Conservation (phyloP, 2,329 filamentous ascomycete species). For the Colletotrichum eleusines region DNA sequence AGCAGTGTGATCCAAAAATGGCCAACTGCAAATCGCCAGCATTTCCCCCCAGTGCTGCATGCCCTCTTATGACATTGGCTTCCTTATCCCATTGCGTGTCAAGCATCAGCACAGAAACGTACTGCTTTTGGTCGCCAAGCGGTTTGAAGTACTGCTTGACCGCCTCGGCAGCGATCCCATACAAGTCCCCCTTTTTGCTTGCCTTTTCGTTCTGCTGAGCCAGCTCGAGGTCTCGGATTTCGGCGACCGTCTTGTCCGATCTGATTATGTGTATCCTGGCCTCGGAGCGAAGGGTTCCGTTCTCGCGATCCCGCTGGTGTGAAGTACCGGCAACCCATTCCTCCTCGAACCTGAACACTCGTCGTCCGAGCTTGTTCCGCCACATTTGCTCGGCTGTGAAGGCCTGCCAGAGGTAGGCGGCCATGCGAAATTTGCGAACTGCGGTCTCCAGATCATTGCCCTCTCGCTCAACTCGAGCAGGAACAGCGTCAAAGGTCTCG, state of each 20-base stretch:
- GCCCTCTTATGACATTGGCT: conserved; percentile 78
- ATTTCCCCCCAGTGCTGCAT: conserved; percentile 85
- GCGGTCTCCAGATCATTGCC: conserved; percentile 86
- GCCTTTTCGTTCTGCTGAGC: conserved; percentile 82
- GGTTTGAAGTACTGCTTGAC: conserved; percentile 83
- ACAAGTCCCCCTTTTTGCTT: conserved; percentile 79
- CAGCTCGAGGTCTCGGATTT: conserved; percentile 81
- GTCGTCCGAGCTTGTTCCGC: conserved; percentile 85
- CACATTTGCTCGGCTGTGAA: conserved; percentile 98
- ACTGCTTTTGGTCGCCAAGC: conserved; percentile 82
- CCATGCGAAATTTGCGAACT: conserved; percentile 91
- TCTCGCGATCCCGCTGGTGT: conserved; percentile 78
- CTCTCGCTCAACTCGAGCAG: conserved; percentile 80
- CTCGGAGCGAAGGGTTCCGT: conserved; percentile 85
- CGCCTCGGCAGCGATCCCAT: conserved; percentile 80
- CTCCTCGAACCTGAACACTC: conserved; percentile 92
- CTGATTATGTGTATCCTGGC: conserved; percentile 90
- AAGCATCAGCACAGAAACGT: conserved; percentile 87
- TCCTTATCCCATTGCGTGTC: conserved; percentile 89
- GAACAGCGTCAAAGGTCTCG: conserved; percentile 84
- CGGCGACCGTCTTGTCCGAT: conserved; percentile 83
- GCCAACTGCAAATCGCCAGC: conserved; percentile 82
- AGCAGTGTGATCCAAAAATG: conserved; percentile 91
- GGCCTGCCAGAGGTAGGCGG: conserved; percentile 95
- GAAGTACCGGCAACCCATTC: conserved; percentile 90